Evolutionary conservation across 148 eudicot genomes (phyloP).

Genomic region (Rheum nobile): DNA sequence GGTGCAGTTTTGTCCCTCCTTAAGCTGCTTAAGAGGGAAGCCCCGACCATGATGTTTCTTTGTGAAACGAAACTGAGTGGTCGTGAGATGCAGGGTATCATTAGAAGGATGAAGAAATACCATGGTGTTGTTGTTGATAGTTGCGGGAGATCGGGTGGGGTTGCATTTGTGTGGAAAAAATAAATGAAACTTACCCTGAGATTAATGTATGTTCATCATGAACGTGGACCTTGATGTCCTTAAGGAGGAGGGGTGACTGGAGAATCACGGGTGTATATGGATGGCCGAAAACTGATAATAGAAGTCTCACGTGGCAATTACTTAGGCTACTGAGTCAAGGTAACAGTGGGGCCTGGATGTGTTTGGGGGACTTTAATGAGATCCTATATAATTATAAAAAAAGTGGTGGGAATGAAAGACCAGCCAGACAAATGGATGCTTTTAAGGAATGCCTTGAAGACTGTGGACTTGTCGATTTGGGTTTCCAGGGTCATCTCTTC

Average conservation of each 20-base stretch:
- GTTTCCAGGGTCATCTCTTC: no score
- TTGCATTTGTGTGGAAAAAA: background rate
- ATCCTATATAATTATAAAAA: no score
- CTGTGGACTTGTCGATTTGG: no score
- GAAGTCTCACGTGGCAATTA: no score
- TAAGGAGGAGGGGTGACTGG: background rate
- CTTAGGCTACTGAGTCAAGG: no score
- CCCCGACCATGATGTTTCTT: background rate
- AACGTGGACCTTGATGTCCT: background rate
- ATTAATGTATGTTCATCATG: background rate
- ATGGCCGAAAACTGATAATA: background rate
- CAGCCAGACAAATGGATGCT: no score
- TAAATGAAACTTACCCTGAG: background rate
- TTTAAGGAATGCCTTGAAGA: no score
- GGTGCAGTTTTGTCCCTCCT: background rate
- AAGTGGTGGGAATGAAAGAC: no score
- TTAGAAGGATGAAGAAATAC: background rate
- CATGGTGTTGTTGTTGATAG: background rate
- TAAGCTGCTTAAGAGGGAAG: background rate
- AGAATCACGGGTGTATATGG: background rate
- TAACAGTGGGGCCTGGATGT: no score
- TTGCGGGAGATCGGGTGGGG: background rate
- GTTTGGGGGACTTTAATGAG: no score
- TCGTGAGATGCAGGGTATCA: background rate
- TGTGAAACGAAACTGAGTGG: background rate